These are phyloP conservation scores for Herpetospermum pedunculosum DNA, from an alignment of 306 rosid genomes.

Conservation along the genomic window DNA sequence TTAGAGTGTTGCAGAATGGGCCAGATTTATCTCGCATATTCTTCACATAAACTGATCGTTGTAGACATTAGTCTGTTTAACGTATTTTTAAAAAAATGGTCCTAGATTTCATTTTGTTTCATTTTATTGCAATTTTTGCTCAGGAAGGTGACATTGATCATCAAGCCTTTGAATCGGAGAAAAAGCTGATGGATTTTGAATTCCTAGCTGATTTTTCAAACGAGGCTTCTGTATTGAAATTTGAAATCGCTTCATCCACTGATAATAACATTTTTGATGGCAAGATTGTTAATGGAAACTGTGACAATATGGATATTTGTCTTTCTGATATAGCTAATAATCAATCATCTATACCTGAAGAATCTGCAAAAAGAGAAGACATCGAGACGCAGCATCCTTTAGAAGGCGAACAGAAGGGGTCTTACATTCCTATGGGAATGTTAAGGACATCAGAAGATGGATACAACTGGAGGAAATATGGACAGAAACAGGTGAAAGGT, in stretches of 20 bases:
- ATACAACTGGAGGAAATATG: conserved; percentile 92
- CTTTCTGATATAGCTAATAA: conserved; percentile 24
- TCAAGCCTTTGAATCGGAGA: conserved; percentile 29
- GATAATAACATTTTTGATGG: conserved; percentile 18
- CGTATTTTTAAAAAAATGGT: background rate
- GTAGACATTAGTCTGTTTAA: background rate
- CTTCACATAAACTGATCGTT: background rate
- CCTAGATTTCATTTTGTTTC: background rate
- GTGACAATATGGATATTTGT: conserved; percentile 23
- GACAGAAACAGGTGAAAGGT: conserved; percentile 91
- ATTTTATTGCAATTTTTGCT: background rate
- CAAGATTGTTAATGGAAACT: conserved; percentile 17
- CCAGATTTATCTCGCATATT: background rate
- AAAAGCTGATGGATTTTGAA: conserved; percentile 31
- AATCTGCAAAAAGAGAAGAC: conserved; percentile 21
- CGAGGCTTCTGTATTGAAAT: conserved; percentile 18
- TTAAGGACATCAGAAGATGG: conserved; percentile 64
- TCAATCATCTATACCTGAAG: conserved; percentile 24
- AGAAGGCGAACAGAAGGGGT: conserved; percentile 42
- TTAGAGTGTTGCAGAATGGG: background rate
- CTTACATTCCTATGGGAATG: conserved; percentile 25
- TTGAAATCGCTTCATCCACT: conserved; percentile 25
- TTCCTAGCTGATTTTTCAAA: conserved; percentile 35
- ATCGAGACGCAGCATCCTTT: conserved; percentile 12
- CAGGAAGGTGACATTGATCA: conserved; percentile 31